phyloP scores from a whole-genome alignment of 2,329 filamentous ascomycete genomes.

The Diaporthe sp. region DNA sequence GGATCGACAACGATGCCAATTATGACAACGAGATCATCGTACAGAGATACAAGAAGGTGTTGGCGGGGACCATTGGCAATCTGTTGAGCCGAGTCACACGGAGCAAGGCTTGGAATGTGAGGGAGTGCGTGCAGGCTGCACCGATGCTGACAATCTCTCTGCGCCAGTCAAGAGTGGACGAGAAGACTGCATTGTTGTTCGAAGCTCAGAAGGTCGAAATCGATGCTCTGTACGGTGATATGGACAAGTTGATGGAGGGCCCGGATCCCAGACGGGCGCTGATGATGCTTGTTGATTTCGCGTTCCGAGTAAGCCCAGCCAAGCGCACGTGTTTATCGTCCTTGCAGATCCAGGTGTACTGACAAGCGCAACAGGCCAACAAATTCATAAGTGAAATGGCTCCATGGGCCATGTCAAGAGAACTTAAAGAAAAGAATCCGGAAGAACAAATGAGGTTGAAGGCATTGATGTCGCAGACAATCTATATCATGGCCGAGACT shows the following conservation, averaged over 20 bases:
- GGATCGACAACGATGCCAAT: constrained; percentile 81
- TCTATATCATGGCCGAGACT: constrained; percentile 82
- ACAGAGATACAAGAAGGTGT: constrained; percentile 80
- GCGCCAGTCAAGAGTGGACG: constrained; percentile 15
- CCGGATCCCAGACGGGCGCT: constrained; percentile 37
- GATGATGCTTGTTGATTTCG: constrained; percentile 66
- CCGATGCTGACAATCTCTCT: neutral
- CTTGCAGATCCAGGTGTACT: neutral
- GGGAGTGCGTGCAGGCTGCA: constrained; percentile 64
- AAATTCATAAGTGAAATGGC: constrained; percentile 72
- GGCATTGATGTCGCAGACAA: constrained; percentile 53
- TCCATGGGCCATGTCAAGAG: constrained; percentile 75
- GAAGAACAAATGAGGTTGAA: constrained; percentile 59
- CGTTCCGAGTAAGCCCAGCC: constrained; percentile 65
- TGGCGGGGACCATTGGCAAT: constrained; percentile 86
- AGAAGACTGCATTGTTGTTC: constrained; percentile 5
- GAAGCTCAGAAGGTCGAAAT: constrained; percentile 20
- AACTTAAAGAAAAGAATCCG: constrained; percentile 42
- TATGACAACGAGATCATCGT: constrained; percentile 87
- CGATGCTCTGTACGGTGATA: neutral
- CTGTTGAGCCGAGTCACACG: constrained; percentile 78
- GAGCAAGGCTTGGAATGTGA: constrained; percentile 77
- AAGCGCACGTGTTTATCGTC: constrained; percentile 23
- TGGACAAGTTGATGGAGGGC: constrained; percentile 33
- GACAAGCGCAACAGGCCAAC: constrained; percentile 68